Conservation (phyloP, 2,329 filamentous ascomycete species). For the Diaporthe batatas region DNA sequence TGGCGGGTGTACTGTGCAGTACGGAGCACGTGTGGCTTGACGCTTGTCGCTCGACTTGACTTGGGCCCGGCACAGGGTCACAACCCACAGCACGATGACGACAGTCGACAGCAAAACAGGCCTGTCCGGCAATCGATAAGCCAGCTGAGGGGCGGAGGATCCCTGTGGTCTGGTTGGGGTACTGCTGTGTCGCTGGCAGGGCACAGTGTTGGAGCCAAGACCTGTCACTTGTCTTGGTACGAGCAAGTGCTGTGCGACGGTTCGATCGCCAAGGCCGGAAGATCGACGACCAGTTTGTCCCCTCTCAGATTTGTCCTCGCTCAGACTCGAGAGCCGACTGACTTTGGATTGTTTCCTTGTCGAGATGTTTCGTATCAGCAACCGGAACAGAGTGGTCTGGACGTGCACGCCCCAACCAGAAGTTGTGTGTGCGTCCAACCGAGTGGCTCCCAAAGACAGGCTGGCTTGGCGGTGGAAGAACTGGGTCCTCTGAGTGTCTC, state of each 20-base stretch:
- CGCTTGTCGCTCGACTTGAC: constrained; percentile 32
- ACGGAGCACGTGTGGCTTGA: constrained; percentile 19
- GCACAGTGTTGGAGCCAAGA: constrained; percentile 27
- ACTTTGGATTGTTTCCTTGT: background rate
- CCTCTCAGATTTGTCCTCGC: background rate
- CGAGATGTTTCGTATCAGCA: background rate
- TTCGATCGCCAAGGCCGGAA: constrained; percentile 31
- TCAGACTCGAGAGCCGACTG: constrained; percentile 1
- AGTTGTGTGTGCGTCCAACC: background rate
- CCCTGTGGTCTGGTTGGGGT: constrained; percentile 16
- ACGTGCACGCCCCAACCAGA: background rate
- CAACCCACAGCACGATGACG: constrained; percentile 31
- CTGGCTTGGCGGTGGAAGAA: constrained; percentile 22
- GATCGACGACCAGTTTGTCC: constrained; percentile 18
- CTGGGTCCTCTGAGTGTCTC: background rate
- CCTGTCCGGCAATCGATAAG: constrained; percentile 14
- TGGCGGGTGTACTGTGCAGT: constrained; percentile 9
- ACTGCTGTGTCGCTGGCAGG: constrained; percentile 3
- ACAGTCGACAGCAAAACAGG: constrained; percentile 13
- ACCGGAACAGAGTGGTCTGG: background rate
- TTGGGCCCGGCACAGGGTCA: constrained; percentile 13
- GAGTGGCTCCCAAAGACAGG: background rate
- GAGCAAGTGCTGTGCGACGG: constrained; percentile 11
- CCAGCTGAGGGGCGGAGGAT: constrained; percentile 24
- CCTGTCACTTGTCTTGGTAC: constrained; percentile 32